Percentiles rank a stretch among this genome's conserved stretches.
phyloP scores from a whole-genome alignment of 495 filamentous ascomycete genomes.

The Aspergillus baeticus region DNA sequence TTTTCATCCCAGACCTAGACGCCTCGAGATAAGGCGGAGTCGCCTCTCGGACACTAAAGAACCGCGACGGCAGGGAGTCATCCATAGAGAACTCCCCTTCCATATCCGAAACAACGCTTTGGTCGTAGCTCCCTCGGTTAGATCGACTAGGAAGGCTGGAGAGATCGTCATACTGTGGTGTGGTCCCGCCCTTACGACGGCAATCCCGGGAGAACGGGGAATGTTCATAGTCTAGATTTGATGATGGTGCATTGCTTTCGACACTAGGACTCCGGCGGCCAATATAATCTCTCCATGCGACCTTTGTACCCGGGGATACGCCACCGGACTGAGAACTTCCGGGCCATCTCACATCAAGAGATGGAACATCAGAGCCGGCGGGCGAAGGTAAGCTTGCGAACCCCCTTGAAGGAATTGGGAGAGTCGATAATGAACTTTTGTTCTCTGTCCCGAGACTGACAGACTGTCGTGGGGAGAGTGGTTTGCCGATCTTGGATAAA shows the following conservation, averaged over 20 bases:
- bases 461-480: constrained; percentile 57
- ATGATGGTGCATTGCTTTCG: constrained; percentile 48
- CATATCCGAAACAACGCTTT: constrained; percentile 57
- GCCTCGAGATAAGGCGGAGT: constrained; percentile 41
- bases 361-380: constrained; percentile 42
- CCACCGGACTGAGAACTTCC: constrained; percentile 45
- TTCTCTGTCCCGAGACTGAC: constrained; percentile 52
- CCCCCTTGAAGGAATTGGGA: constrained; percentile 45
- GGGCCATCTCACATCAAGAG: constrained; percentile 41
- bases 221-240: constrained; percentile 41
- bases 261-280: constrained; percentile 52
- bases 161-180: constrained; percentile 50
- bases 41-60: constrained; percentile 61
- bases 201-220: constrained; percentile 32
- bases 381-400: constrained; percentile 45
- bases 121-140: constrained; percentile 63
- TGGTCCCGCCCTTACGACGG: constrained; percentile 37
- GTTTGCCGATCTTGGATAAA: constrained; percentile 70
- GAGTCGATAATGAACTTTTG: constrained; percentile 46
- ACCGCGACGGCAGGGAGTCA: constrained; percentile 55
- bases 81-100: constrained; percentile 69
- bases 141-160: constrained; percentile 47
- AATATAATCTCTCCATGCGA: constrained; percentile 40
- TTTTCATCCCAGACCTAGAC: constrained; percentile 64
- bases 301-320: constrained; percentile 45